Conservation (phyloP, 768 basidiomycete genomes). For the Macrolepiota albuminosa region DNA sequence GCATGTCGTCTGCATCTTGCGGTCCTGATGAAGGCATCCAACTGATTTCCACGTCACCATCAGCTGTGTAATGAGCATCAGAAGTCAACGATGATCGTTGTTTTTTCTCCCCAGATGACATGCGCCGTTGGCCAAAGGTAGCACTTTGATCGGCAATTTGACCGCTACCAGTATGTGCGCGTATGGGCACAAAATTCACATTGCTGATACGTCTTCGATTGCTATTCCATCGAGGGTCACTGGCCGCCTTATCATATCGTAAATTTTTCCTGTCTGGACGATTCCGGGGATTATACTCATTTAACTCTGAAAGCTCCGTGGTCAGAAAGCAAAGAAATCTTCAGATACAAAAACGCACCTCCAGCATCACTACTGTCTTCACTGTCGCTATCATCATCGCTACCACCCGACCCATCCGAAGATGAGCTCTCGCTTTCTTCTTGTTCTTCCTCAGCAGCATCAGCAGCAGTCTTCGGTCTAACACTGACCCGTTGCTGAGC, state of each 20-base stretch:
- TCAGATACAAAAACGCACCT: constrained; percentile 29
- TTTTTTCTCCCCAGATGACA: constrained; percentile 17
- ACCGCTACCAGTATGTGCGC: constrained; percentile 31
- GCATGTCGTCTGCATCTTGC: constrained; percentile 29
- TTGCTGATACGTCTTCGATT: constrained; percentile 28
- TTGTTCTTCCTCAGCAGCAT: constrained; percentile 85
- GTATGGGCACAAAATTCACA: constrained; percentile 65
- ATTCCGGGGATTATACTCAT: constrained; percentile 45
- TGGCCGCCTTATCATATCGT: constrained; percentile 41
- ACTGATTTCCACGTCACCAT: constrained; percentile 78
- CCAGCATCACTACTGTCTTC: constrained; percentile 55
- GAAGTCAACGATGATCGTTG: constrained; percentile 7
- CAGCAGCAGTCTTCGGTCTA: constrained; percentile 71
- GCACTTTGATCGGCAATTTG: constrained; percentile 41
- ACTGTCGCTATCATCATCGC: constrained; percentile 35
- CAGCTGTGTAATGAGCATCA: constrained; percentile 26
- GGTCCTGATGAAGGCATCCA: constrained; percentile 62
- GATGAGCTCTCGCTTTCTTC: constrained; percentile 77
- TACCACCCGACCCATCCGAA: constrained; percentile 48
- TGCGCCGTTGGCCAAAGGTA: constrained; percentile 69
- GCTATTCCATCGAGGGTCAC: constrained; percentile 37
- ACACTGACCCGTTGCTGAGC: constrained; percentile 40
- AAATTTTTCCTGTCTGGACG: constrained; percentile 44
- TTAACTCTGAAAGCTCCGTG: constrained; percentile 34
- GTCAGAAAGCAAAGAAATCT: constrained; percentile 3